phyloP scores from a whole-genome alignment of 176 grass and related monocot species.

The Carex parvula region DNA sequence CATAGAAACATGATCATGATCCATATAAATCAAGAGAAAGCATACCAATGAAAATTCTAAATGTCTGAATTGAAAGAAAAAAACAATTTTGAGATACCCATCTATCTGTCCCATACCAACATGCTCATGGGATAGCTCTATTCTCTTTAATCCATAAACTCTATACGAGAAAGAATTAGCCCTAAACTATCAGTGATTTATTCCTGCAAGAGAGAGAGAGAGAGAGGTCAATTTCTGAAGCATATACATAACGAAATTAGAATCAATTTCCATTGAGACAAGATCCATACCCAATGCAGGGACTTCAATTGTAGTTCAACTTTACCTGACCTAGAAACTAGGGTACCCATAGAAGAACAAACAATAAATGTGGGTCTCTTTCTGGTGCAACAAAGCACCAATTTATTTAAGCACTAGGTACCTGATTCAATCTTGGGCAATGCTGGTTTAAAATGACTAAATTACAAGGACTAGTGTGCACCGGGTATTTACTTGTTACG shows the following conservation, averaged over 20 bases:
- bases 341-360: neutral
- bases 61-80: neutral
- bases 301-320: neutral
- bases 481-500: neutral
- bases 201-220: constrained; percentile 22
- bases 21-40: neutral
- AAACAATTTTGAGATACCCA: neutral
- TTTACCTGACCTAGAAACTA: neutral
- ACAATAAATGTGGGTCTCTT: neutral
- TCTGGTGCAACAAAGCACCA: neutral
- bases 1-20: neutral
- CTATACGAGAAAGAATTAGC: constrained; percentile 27
- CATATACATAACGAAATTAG: neutral
- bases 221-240: neutral
- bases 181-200: constrained; percentile 32
- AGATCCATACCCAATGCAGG: neutral
- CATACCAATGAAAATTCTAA: neutral
- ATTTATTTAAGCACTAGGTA: neutral
- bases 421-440: neutral
- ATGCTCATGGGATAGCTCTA: neutral
- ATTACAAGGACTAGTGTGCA: neutral
- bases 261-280: neutral
- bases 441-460: neutral
- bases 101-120: neutral
- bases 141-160: constrained; percentile 16